Percentiles rank a stretch among this genome's conserved stretches.
Conservation (phyloP, 164 flowering plant species). For the Vitis riparia region DNA sequence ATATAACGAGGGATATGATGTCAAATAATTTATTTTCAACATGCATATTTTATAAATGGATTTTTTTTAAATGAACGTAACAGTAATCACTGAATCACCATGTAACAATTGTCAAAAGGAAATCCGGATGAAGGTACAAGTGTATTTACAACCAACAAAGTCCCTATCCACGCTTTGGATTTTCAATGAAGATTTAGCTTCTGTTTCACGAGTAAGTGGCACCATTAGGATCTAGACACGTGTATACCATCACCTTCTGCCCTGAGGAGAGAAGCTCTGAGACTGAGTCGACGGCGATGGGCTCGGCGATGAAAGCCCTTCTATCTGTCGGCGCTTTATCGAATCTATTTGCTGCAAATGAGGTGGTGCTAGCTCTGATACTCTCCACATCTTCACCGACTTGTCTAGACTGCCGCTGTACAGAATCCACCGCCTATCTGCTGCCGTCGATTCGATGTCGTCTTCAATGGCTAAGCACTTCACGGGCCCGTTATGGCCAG, state of each 20-base stretch:
- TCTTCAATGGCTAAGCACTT: conserved; percentile 42
- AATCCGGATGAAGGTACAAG: no score
- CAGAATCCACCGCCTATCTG: conserved; percentile 27
- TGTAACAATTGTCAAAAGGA: no score
- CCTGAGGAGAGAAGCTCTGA: conserved; percentile 20
- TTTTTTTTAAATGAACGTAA: no score
- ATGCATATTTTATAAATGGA: no score
- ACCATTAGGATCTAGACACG: no score
- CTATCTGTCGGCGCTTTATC: neutral
- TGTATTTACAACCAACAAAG: no score
- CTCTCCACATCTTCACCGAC: conserved; percentile 53
- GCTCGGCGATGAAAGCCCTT: neutral
- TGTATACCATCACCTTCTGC: neutral
- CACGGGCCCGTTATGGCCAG: conserved; percentile 43
- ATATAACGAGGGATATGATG: no score
- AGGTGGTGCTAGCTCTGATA: conserved; percentile 24
- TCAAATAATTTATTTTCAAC: no score
- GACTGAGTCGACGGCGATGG: conserved; percentile 8
- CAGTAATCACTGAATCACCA: no score
- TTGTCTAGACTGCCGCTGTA: conserved; percentile 51
- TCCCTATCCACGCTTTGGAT: no score
- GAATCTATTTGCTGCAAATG: neutral
- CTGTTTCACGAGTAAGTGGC: no score
- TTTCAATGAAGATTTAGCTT: no score
- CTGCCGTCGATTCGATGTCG: conserved; percentile 13